Conservation (phyloP, 78 protist species). For the Dictyostelium purpureum region DNA sequence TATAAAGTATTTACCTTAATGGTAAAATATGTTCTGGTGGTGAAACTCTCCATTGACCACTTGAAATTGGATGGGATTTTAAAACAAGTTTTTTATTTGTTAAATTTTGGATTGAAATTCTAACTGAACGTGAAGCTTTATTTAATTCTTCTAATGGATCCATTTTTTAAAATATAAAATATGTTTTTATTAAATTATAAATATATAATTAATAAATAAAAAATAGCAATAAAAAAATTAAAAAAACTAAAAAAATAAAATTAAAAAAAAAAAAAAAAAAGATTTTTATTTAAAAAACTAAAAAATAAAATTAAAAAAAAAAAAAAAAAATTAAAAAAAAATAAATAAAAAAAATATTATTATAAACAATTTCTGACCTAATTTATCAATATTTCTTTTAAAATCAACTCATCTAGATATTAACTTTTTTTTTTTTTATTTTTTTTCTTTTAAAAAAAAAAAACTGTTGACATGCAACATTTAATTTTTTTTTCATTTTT, state of each 20-base stretch:
- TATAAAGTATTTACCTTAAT: constrained; percentile 11
- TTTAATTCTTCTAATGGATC: constrained; percentile 62
- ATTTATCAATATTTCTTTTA: too few relatives aligned
- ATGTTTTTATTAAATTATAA: neutral
- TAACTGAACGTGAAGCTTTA: constrained; percentile 52
- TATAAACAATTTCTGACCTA: too few relatives aligned
- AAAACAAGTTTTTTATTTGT: constrained; percentile 33
- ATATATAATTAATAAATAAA: neutral
- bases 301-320: too few relatives aligned
- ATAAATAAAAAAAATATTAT: too few relatives aligned
- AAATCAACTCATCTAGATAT: too few relatives aligned
- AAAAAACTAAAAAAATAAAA: neutral
- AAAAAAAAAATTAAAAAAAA: too few relatives aligned
- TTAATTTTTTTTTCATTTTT: too few relatives aligned
- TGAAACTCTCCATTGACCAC: constrained; percentile 48
- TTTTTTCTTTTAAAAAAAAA: too few relatives aligned
- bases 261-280: too few relatives aligned
- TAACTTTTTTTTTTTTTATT: too few relatives aligned
- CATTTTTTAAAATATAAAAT: constrained; percentile 5
- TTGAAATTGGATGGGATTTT: constrained; percentile 47
- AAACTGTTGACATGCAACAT: too few relatives aligned
- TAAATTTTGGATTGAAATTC: constrained; percentile 51
- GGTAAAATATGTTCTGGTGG: constrained; percentile 69
- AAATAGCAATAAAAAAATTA: neutral
- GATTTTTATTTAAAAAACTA: too few relatives aligned